Evolutionary conservation across 805 yeast genomes (phyloP).

Genomic region (Saccharomycodes ludwigii): DNA sequence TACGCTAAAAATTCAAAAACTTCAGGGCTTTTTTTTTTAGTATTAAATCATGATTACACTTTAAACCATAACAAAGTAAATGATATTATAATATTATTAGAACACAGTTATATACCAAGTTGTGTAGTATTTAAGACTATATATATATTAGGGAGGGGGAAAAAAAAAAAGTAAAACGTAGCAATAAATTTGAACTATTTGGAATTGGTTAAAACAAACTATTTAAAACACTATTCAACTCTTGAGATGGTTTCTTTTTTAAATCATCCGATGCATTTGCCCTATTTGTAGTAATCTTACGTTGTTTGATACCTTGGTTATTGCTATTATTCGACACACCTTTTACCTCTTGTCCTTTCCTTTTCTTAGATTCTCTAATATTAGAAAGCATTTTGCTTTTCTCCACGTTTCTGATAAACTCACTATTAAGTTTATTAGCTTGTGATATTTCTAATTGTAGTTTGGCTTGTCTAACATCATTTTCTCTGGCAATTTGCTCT

Average conservation of each 20-base stretch:
- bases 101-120: slow-evolving; percentile 1
- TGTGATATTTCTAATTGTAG: slow-evolving; percentile 81
- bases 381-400: slow-evolving; percentile 68
- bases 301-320: slow-evolving; percentile 47
- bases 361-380: slow-evolving; percentile 36
- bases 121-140: neutral
- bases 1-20: too few species aligned
- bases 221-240: slow-evolving; percentile 33
- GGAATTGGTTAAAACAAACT: slow-evolving; percentile 40
- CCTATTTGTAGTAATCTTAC: slow-evolving; percentile 53
- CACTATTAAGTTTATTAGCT: slow-evolving; percentile 76
- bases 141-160: slow-evolving; percentile 1
- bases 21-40: too few species aligned
- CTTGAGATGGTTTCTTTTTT: slow-evolving; percentile 31
- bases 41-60: too few species aligned
- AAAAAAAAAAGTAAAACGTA: slow-evolving; percentile 1
- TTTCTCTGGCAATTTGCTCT: slow-evolving; percentile 83
- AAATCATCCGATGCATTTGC: slow-evolving; percentile 43
- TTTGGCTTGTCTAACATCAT: slow-evolving; percentile 78
- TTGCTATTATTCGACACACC: slow-evolving; percentile 9
- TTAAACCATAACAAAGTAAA: too few species aligned
- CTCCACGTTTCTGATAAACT: slow-evolving; percentile 74
- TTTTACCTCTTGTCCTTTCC: slow-evolving; percentile 14
- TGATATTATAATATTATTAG: too few species aligned
- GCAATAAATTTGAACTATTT: slow-evolving; percentile 11